Base-by-base conservation (phyloP, 2,329 filamentous ascomycete genomes). In the Trichoderma sp. region DNA sequence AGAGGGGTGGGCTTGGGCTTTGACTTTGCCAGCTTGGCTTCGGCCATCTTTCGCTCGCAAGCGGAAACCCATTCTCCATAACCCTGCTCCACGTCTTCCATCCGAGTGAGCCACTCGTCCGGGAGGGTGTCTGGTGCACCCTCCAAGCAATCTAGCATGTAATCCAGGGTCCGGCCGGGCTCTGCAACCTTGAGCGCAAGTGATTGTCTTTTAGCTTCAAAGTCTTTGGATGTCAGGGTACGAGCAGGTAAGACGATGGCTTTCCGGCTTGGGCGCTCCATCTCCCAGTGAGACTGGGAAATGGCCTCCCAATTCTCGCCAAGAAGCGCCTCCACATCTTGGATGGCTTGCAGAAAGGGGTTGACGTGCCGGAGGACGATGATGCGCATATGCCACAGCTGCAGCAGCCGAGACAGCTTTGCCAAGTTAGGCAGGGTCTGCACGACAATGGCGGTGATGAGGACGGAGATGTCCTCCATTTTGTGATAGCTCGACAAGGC, bases 361-460 rank as follows among this genome's bases (percentile, higher is more conserved):
- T 96, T 94, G 0, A 96, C 90, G 79, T 92, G 92, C 68, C 91
- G 90, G 53, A 98, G 86, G 6, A 98, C 92, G 1, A 90, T 85
- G 16, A 98, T 85, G 24, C 97, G 92, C 56, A 93, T 88, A 31
- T 89, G 91, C 97, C 97, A 99, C 2, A 89, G 89, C 74, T 91
- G 90, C 67, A 98, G 86, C n/a, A 97, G 84, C 9, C 89, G 89
- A 73, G 91, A 91, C 27, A 99, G 85, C 73, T 89, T 92, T 11
- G 94, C 93, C 59, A 98, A 85, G 76, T 93, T 92, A 1, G 97
- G 97, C 24, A 99, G 88, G 4, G 95, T 91, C 81, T 97, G 94
- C n/a, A 99, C 85, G 21, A 98, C 93, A 41, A 96, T 97, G 33
- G 95, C 94, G 1, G 97, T 98, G 75, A 98, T 90, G 64, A 98